Conservation (phyloP, 257 asterid genomes). For the Jacaranda copaia region DNA sequence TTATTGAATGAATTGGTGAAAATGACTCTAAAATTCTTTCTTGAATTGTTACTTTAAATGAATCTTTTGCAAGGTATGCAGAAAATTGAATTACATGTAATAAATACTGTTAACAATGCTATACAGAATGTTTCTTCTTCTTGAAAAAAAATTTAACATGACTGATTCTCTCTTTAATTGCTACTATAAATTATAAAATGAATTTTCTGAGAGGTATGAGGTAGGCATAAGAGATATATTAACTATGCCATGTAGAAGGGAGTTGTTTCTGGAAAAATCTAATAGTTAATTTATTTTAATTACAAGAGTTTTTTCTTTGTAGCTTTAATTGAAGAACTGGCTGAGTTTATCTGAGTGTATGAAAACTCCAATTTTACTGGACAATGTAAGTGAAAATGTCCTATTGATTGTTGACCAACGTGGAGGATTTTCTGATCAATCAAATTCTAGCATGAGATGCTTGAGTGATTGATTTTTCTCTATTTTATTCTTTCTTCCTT, state of each 20-base stretch:
- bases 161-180: background rate
- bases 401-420: slow-evolving; percentile 14
- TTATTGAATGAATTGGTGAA: too few relatives aligned
- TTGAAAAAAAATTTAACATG: too few relatives aligned
- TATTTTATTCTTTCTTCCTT: too few relatives aligned
- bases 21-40: background rate
- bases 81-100: too few relatives aligned
- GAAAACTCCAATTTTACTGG: slow-evolving; percentile 15
- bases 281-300: background rate
- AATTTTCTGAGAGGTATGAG: background rate
- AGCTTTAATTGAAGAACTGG: background rate
- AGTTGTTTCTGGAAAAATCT: background rate
- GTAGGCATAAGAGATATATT: background rate
- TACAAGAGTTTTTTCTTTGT: background rate
- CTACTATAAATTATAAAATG: background rate
- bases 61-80: too few relatives aligned
- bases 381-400: slow-evolving; percentile 1
- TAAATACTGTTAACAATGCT: too few relatives aligned
- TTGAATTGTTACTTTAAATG: too few relatives aligned
- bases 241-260: background rate
- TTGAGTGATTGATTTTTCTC: background rate
- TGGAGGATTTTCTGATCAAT: slow-evolving; percentile 17
- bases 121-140: too few relatives aligned
- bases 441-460: slow-evolving; percentile 2
- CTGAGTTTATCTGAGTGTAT: background rate